Evolutionary conservation across 2,329 filamentous ascomycete genomes (phyloP).

Genomic region (Huntiella moniliformis): DNA sequence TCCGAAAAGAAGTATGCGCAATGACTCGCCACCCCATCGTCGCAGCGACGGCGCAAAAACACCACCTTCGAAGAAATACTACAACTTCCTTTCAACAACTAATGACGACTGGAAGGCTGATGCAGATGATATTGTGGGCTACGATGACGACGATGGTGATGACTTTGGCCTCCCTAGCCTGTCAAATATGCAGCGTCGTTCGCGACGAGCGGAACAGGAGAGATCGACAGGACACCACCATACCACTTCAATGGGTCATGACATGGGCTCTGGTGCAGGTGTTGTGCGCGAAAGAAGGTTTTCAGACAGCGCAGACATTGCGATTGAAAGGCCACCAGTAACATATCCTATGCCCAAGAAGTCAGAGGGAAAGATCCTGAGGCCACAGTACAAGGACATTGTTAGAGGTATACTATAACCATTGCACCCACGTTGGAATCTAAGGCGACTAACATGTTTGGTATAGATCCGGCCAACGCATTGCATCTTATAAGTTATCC

Average conservation of each 20-base stretch:
- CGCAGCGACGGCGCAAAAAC: conserved; percentile 35
- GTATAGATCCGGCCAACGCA: conserved; percentile 65
- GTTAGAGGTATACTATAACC: conserved; percentile 37
- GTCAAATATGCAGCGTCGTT: conserved; percentile 70
- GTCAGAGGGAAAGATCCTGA: conserved; percentile 81
- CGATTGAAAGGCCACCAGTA: conserved; percentile 66
- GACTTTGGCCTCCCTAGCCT: conserved; percentile 90
- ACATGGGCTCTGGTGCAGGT: conserved; percentile 15
- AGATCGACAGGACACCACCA: conserved; percentile 1
- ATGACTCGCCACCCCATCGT: conserved; percentile 35
- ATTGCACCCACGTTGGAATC: background rate
- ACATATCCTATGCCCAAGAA: conserved; percentile 79
- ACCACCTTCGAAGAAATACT: conserved; percentile 55
- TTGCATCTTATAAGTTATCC: conserved; percentile 87
- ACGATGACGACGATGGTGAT: conserved; percentile 72
- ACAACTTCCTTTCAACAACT: conserved; percentile 61
- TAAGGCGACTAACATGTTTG: conserved; percentile 12
- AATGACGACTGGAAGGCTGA: conserved; percentile 68
- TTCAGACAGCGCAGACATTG: conserved; percentile 83
- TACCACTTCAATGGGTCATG: background rate
- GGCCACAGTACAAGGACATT: conserved; percentile 96
- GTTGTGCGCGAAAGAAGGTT: conserved; percentile 34
- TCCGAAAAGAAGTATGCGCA: conserved; percentile 21
- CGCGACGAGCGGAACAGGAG: conserved; percentile 23
- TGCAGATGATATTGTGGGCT: conserved; percentile 58